Evolutionary conservation across 2,329 filamentous ascomycete genomes (phyloP), one percentile per base, ranked within the genome.

Genomic region (Ophiostoma montium): DNA sequence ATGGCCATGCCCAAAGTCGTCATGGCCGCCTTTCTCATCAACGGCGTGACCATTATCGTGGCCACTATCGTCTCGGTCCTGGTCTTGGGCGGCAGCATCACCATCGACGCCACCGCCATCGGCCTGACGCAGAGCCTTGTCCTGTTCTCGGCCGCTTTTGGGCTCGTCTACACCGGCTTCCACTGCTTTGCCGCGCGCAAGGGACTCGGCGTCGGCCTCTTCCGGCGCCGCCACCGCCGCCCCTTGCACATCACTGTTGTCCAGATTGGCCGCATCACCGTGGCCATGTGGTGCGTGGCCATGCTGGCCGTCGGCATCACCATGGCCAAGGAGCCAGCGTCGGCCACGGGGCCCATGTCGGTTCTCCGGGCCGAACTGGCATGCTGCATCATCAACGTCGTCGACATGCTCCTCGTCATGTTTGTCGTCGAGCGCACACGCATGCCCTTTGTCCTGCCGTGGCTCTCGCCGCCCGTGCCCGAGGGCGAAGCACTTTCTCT

Each of bases 161-260:
- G 60, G 0, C 47, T 63, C 1, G 49, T 61, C 15, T 65, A 65
- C 48, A 53, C 64, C 33, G 45, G 49, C n/a, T 52, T 63, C 3
- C 60, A 65, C 42, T 12, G 61, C n/a, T 45, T 58, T 10, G 60
- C 62, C 0, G 56, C 62, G 1, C 48, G 53, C 9, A 55, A 52
- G 15, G 55, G 54, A 3, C 56, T 57, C 10, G 53, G 57, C 31
- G 46, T 52, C 9, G 55, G 60, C 35, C 47, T 55, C 23, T 56
- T 56, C 13, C 47, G 51, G 2, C 57, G 58, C 9, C 49, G 57
- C 2, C 52, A 58, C 12, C 57, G 59, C n/a, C 57, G 60, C 16
- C 59, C 59, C 6, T 54, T 65, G 8, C 60, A 65, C 33, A 59
- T 62, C 8, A 60, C 57, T 50, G 55, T 58, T 31, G 52, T 59